phyloP scores from a whole-genome alignment of 768 basidiomycete genomes.

The Tubosaeta sp. region DNA sequence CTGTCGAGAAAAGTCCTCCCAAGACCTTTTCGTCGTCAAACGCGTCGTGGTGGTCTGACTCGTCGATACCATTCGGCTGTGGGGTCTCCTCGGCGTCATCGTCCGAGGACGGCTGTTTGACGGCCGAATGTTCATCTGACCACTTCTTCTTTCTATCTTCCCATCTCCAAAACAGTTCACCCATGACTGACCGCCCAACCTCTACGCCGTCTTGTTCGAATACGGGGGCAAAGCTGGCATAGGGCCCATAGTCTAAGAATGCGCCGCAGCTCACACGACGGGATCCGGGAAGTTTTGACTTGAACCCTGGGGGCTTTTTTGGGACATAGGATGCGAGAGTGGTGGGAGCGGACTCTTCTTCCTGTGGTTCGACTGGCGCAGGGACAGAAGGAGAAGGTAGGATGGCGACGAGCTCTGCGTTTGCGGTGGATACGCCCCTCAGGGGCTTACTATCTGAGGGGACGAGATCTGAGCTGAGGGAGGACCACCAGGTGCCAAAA shows the following conservation, averaged over 20 bases:
- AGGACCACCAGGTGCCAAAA: constrained; percentile 75
- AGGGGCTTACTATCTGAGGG: constrained; percentile 37
- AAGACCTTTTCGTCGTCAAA: constrained; percentile 40
- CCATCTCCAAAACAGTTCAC: constrained; percentile 52
- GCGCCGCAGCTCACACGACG: constrained; percentile 58
- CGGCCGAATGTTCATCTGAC: constrained; percentile 17
- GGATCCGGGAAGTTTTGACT: constrained; percentile 42
- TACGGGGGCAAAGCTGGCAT: constrained; percentile 70
- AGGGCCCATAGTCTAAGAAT: constrained; percentile 78
- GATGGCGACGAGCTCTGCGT: constrained; percentile 74
- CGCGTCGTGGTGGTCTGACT: not conserved
- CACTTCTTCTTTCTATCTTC: constrained; percentile 39
- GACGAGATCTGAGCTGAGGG: constrained; percentile 48
- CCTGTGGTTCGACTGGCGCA: constrained; percentile 30
- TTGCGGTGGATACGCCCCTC: constrained; percentile 53
- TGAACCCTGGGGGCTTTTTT: constrained; percentile 37
- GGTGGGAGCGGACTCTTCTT: constrained; percentile 22
- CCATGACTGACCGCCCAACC: constrained; percentile 58
- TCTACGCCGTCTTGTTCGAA: constrained; percentile 78
- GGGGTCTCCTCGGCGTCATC: not conserved
- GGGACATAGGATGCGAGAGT: constrained; percentile 59
- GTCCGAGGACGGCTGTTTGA: constrained; percentile 1
- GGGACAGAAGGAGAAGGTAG: constrained; percentile 54
- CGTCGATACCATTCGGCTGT: constrained; percentile 13
- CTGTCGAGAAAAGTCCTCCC: constrained; percentile 51